Base-by-base conservation (phyloP, 257 asterid genomes). In the Solanum rostratum region DNA sequence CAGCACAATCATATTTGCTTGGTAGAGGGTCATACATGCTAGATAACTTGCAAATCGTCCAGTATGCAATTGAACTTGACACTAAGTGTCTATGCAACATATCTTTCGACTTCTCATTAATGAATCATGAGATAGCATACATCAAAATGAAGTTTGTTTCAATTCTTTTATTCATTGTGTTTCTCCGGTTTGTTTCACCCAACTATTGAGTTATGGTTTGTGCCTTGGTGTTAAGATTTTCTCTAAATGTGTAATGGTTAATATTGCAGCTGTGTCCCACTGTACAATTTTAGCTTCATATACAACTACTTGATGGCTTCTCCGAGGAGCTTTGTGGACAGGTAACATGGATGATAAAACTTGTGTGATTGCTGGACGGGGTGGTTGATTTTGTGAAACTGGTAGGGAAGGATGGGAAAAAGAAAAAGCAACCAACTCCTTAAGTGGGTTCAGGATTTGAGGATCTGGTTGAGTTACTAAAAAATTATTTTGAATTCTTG, bases 251-350 rank as follows among this genome's bases (percentile, higher is more conserved):
- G 19, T 85, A 46, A 84, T 59, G 86, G 88, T 86, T 82, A 69
- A 85, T 88, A 84, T 85, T 87, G 90, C 97, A 96, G 98, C 86
- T 97, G 99, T 87, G 97, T 88, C 76, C 98, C 99, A 52, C 89
- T 97, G 89, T 95, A 95, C 96, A 93, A 91, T 93, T 97, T 97
- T 93, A 94, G 97, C 92, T 93, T 89, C 88, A 87, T 91, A 79
- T 97, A 97, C 92, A 89, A 82, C 86, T 92, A 93, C 88, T 86
- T 97, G 62, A 89, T 94, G 94, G 91, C 85, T 87, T 95, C 98
- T 88, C 98, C 97, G 2, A 93, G 89, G 91, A 97, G 99, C 86
- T 95, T 94, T 84, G 99, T 97, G 80, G 99, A 97, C 97, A 97
- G 99, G 99, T 93, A 88, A 62, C 62, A 79, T 69, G 79, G 52